A percentile compares a stretch with the other conserved stretches of the same genome.
Evolutionary conservation across 2,329 filamentous ascomycete species (phyloP).

Genomic region (Penicillium janthinellum): DNA sequence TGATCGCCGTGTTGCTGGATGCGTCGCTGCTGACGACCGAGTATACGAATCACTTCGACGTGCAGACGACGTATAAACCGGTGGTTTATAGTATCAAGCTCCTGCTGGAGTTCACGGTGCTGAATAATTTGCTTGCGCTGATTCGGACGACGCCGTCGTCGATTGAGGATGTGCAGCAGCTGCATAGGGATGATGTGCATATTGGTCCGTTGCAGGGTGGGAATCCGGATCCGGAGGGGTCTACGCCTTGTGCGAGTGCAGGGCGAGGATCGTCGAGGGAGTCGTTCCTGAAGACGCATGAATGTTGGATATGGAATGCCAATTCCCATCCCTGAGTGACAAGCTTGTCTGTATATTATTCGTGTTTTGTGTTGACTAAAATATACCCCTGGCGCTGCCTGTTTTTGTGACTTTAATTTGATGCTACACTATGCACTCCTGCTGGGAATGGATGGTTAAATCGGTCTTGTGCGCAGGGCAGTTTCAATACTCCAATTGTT

Average conservation of each 20-base stretch:
- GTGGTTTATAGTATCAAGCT: constrained; percentile 36
- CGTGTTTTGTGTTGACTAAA: background rate
- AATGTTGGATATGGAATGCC: background rate
- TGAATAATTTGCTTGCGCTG: constrained; percentile 43
- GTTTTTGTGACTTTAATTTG: too few species aligned
- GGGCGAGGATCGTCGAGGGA: background rate
- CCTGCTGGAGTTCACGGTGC: constrained; percentile 55
- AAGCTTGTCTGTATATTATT: background rate
- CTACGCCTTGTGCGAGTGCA: background rate
- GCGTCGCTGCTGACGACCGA: constrained; percentile 38
- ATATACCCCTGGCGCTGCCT: background rate
- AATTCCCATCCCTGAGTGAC: background rate
- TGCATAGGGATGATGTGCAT: constrained; percentile 9
- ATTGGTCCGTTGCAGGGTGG: constrained; percentile 13
- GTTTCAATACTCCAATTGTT: too few species aligned
- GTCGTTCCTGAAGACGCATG: background rate
- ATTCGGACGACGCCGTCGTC: constrained; percentile 13
- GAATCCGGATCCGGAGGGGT: background rate
- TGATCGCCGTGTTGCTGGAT: constrained; percentile 47
- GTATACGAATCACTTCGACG: constrained; percentile 37
- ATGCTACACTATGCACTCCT: too few species aligned
- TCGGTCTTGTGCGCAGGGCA: too few species aligned
- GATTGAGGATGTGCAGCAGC: constrained; percentile 9
- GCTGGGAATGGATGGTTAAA: too few species aligned
- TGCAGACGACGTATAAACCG: constrained; percentile 39